Evolutionary conservation across 192 early-diverging fungal species (phyloP), one percentile per base, ranked within the genome.

Genomic region (Coemansia sp.): DNA sequence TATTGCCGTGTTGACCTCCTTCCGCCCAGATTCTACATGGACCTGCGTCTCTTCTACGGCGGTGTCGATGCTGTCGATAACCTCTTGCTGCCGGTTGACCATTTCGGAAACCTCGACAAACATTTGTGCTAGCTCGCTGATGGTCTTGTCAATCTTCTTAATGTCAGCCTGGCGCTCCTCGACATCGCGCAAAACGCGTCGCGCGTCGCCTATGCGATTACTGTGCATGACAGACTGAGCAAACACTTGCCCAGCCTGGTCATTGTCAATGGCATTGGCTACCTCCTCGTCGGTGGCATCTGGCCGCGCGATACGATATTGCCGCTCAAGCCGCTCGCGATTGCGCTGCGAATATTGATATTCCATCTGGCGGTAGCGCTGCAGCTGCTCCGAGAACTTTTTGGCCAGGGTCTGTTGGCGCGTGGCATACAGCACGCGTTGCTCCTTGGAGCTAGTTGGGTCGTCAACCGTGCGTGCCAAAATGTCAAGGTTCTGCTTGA

Each of bases 61-160:
- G 12, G 63, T 49, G 53, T 86, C 85, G 41, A 86, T 80, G 71
- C 52, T 83, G 66, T 86, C 78, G 40, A 86, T 76, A 43, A 80
- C 62, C 29, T 83, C 85, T 73, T 86, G 85, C 77, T 86, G 85
- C 67, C 71, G 71, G 75, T 83, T 69, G 68, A 86, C 75, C 81
- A 86, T 80, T 13, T 80, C 75, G 7, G 75, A 67, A 12, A 86
- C 62, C 60, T 83, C 81, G 64, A 71, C 64, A 69, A 86, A 83
- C 75, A 86, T 75, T 43, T 80, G 73, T 15, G 75, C 73, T 43
- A 86, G 78, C 60, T 83, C 68, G 62, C 12, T 58, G 55, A 82
- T 71, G 9, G 78, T 81, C 81, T 74, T 64, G 36, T 86, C 85
- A 34, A 86, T 80, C 67, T 83, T 75, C 16, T 65, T 72, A 41